A percentile compares a stretch with the other conserved stretches of the same genome.
These are phyloP conservation scores for Castanea crenata DNA, from an alignment of 306 rosid genomes.

Conservation along the genomic window DNA sequence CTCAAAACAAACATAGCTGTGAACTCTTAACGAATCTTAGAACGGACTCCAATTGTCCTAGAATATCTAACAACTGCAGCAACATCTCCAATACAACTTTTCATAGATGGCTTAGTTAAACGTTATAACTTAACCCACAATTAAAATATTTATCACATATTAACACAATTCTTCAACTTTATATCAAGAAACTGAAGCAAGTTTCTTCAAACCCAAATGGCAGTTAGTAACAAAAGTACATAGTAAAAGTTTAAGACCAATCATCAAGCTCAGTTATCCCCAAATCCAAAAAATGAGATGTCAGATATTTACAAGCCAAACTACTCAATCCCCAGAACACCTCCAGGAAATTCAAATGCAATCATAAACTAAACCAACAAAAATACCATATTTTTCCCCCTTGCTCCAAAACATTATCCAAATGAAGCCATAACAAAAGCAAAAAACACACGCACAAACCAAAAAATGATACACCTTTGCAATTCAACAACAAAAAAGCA, in stretches of 20 bases:
- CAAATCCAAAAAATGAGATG: not conserved
- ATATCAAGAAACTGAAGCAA: not conserved
- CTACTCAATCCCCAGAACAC: not conserved
- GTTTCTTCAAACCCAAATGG: not conserved
- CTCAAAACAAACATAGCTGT: no score
- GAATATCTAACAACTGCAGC: not conserved
- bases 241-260: not conserved
- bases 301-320: not conserved
- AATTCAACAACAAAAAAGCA: not conserved
- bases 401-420: no score
- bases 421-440: not conserved
- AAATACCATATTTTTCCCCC: not conserved
- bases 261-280: not conserved
- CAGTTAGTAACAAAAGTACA: not conserved
- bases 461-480: not conserved
- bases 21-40: no score
- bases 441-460: not conserved
- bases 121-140: not conserved
- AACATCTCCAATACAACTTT: not conserved
- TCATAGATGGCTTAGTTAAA: not conserved
- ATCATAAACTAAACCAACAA: not conserved
- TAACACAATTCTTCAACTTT: not conserved
- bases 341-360: not conserved
- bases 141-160: not conserved
- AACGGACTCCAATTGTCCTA: not conserved